Conservation (phyloP, 179 eudicot genomes). For the Spergularia azorica region DNA sequence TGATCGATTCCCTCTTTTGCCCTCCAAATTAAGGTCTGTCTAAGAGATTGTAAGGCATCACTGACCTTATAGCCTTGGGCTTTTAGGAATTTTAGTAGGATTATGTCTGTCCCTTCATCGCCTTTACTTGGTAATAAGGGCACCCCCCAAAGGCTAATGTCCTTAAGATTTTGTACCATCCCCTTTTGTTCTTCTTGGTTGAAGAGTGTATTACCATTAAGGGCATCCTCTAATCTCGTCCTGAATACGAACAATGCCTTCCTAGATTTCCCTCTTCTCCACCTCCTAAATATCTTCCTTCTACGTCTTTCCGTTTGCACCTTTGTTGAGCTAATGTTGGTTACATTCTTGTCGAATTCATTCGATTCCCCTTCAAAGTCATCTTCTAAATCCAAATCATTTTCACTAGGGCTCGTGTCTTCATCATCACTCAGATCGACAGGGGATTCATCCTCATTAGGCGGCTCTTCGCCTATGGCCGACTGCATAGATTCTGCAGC, state of each 20-base stretch:
- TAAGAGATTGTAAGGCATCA: conserved; percentile 61
- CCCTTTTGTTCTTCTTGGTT: conserved; percentile 13
- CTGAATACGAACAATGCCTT: conserved; percentile 51
- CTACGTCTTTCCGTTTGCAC: conserved; percentile 20
- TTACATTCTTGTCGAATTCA: not conserved
- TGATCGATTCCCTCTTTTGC: conserved; percentile 24
- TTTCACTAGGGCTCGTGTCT: conserved; percentile 29
- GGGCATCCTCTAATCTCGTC: conserved; percentile 52
- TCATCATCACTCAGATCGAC: conserved; percentile 11
- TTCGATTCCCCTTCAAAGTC: conserved; percentile 16
- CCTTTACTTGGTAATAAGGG: conserved; percentile 74
- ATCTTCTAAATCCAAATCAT: conserved; percentile 25
- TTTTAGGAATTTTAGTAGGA: conserved; percentile 62
- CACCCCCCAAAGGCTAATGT: conserved; percentile 74
- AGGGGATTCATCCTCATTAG: conserved; percentile 9
- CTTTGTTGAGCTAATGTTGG: conserved; percentile 11
- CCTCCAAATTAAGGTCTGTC: conserved; percentile 50
- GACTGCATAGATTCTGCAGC: not conserved
- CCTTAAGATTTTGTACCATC: conserved; percentile 31
- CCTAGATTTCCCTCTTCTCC: conserved; percentile 15
- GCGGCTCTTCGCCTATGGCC: not conserved
- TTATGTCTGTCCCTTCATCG: conserved; percentile 50
- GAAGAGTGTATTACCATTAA: conserved; percentile 26
- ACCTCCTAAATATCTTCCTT: conserved; percentile 13
- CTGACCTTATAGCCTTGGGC: conserved; percentile 53